Conservation (phyloP, 2,329 filamentous ascomycete species). For the Microcyclosporella mali region DNA sequence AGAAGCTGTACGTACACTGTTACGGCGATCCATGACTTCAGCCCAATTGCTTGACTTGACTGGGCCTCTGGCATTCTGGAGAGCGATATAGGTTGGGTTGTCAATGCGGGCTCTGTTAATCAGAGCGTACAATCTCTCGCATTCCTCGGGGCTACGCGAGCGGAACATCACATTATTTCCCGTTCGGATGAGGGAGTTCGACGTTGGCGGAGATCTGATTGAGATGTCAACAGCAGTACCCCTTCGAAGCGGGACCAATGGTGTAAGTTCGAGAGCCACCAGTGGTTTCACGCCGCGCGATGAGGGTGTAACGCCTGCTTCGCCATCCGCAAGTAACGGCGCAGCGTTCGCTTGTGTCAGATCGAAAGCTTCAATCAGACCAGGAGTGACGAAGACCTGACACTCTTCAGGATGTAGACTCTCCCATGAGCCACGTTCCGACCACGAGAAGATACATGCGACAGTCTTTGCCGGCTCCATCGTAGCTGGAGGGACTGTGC, state of each 20-base stretch:
- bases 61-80: conserved; percentile 66
- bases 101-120: conserved; percentile 87
- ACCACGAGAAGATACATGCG: conserved; percentile 58
- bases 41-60: conserved; percentile 42
- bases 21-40: conserved; percentile 47
- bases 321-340: conserved; percentile 34
- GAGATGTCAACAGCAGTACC: conserved; percentile 92
- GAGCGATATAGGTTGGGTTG: conserved; percentile 79
- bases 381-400: conserved; percentile 56
- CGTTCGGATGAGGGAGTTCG: conserved; percentile 62
- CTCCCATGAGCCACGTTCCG: conserved; percentile 58
- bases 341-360: conserved; percentile 45
- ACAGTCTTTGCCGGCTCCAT: conserved; percentile 50
- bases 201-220: conserved; percentile 76
- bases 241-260: conserved; percentile 80
- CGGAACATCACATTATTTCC: conserved; percentile 84
- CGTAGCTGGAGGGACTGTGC: conserved; percentile 41
- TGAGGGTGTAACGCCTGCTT: conserved; percentile 35
- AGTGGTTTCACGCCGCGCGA: conserved; percentile 44
- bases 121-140: conserved; percentile 72
- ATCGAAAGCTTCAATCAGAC: conserved; percentile 59
- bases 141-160: conserved; percentile 68
- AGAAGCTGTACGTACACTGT: conserved; percentile 38
- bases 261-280: conserved; percentile 77
- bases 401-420: conserved; percentile 57